Evolutionary conservation across 768 basidiomycete genomes (phyloP).

Genomic region (Gloeophyllum trabeum): DNA sequence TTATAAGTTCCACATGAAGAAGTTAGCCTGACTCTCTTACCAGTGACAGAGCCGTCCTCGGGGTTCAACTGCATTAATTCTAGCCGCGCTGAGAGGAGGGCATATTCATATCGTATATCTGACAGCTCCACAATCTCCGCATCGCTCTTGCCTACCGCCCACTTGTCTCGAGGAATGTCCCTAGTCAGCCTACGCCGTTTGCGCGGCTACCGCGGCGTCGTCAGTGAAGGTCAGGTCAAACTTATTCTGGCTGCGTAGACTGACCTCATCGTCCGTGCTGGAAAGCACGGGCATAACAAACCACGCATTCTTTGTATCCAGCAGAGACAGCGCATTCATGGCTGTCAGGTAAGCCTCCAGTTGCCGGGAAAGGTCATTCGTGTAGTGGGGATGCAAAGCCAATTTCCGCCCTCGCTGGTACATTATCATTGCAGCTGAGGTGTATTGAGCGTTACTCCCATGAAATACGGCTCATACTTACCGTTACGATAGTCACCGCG

Average conservation of each 20-base stretch:
- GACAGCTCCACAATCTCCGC: slow-evolving; percentile 70
- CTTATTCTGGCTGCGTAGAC: slow-evolving; percentile 4
- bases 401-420: slow-evolving; percentile 84
- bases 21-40: not conserved
- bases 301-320: slow-evolving; percentile 79
- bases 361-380: slow-evolving; percentile 55
- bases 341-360: slow-evolving; percentile 76
- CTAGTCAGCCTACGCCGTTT: slow-evolving; percentile 66
- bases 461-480: too few relatives aligned
- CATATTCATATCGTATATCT: slow-evolving; percentile 73
- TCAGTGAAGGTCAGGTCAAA: not conserved
- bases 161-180: slow-evolving; percentile 70
- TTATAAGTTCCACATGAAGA: not conserved
- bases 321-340: slow-evolving; percentile 78
- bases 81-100: slow-evolving; percentile 66
- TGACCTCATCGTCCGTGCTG: slow-evolving; percentile 33
- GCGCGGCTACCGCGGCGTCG: slow-evolving; percentile 29
- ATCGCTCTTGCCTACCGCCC: slow-evolving; percentile 48
- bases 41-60: too few relatives aligned
- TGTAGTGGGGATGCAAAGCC: slow-evolving; percentile 28
- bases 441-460: not conserved
- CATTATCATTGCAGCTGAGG: slow-evolving; percentile 80
- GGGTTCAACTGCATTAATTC: too few relatives aligned
- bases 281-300: slow-evolving; percentile 52
- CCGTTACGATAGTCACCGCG: slow-evolving; percentile 89